Conservation (phyloP, 78 protist species). For the Mastigamoeba balamuthi region DNA sequence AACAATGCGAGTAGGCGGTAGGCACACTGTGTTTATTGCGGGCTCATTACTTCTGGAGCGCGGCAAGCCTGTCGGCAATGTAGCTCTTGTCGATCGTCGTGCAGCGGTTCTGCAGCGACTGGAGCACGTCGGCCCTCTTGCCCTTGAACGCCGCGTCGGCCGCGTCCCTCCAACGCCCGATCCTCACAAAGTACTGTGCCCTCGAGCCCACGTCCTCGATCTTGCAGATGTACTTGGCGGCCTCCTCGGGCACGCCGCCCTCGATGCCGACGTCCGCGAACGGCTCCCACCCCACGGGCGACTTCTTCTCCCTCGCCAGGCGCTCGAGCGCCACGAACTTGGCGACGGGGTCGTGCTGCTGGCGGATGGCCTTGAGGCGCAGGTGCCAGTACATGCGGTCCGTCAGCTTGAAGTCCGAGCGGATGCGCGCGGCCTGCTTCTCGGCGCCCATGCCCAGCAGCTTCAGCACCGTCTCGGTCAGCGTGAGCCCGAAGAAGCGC, state of each 20-base stretch:
- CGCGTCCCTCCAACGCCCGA: slow-evolving; percentile 24
- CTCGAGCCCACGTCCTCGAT: slow-evolving; percentile 10
- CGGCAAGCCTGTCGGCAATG: no score
- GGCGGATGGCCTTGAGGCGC: slow-evolving; percentile 40
- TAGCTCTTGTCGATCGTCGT: no score
- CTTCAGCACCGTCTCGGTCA: slow-evolving; percentile 28
- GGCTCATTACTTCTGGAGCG: no score
- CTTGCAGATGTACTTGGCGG: slow-evolving; percentile 31
- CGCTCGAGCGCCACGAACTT: slow-evolving; percentile 3
- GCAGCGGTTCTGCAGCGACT: no score
- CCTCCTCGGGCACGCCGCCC: slow-evolving; percentile 11
- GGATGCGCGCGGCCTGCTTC: slow-evolving; percentile 2
- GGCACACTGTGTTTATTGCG: no score
- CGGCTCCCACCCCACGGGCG: slow-evolving; percentile 58
- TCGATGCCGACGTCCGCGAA: slow-evolving; percentile 49
- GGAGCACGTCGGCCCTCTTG: slow-evolving; percentile 13
- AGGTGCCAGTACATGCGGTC: slow-evolving; percentile 56
- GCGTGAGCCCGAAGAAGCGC: background rate
- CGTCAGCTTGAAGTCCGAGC: slow-evolving; percentile 24
- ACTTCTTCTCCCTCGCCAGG: slow-evolving; percentile 31
- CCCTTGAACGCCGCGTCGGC: slow-evolving; percentile 43
- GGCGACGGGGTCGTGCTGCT: background rate
- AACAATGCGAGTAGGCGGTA: no score
- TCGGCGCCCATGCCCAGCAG: slow-evolving; percentile 2
- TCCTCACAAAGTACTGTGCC: slow-evolving; percentile 21